Evolutionary conservation across 1,284 basidiomycete species (phyloP).

Genomic region (Volvariella volvacea): DNA sequence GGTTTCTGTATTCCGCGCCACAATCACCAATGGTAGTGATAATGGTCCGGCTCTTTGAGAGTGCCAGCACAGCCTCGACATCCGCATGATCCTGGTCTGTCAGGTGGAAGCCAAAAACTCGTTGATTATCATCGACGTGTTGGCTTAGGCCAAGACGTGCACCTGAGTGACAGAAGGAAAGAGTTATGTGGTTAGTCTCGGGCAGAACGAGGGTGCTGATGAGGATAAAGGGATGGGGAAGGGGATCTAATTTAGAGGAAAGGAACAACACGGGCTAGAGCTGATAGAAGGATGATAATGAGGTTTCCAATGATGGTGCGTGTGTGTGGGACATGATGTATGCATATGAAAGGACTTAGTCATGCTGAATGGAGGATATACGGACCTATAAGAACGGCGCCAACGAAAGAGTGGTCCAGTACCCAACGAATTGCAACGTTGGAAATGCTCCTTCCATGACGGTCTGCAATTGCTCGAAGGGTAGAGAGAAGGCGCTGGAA

Average conservation of each 20-base stretch:
- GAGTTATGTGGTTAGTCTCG: conserved; percentile 2
- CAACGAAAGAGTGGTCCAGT: conserved; percentile 70
- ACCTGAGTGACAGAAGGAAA: conserved; percentile 32
- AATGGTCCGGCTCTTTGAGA: conserved; percentile 52
- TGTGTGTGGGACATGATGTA: neutral
- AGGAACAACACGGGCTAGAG: no score
- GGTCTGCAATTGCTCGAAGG: conserved; percentile 60
- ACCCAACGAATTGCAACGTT: conserved; percentile 80
- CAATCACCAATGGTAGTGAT: conserved; percentile 72
- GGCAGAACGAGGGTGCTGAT: neutral
- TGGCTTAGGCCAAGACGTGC: conserved; percentile 72
- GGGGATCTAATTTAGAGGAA: neutral
- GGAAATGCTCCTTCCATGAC: conserved; percentile 65
- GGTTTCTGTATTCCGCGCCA: conserved; percentile 71
- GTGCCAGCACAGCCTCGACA: conserved; percentile 56
- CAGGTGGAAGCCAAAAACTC: conserved; percentile 53
- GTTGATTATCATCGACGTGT: conserved; percentile 62
- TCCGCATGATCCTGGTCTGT: conserved; percentile 46
- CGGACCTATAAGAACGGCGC: conserved; percentile 72
- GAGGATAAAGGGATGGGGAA: neutral
- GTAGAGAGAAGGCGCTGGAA: conserved; percentile 61
- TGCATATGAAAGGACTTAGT: neutral
- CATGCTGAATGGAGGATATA: conserved; percentile 3
- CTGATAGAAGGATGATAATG: no score
- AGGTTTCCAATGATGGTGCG: no score